Evolutionary conservation across 352 stramenopile species (phyloP), one percentile per base, ranked within the genome.

Genomic region (Phytophthora cactorum): DNA sequence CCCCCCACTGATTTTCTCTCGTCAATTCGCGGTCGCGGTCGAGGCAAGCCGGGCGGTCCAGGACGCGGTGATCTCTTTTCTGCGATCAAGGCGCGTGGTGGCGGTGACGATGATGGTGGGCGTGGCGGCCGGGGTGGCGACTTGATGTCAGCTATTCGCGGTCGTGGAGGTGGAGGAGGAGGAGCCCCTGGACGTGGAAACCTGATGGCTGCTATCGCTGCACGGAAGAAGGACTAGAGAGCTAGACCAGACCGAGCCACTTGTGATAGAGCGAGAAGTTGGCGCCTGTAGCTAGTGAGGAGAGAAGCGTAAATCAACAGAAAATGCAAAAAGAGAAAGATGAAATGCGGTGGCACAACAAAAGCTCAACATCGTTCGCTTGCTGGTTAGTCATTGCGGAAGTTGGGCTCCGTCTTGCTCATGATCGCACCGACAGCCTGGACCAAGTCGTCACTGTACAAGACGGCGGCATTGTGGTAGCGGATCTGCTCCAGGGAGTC

Each of bases 401-500:
- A 93, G 28, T 57, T 84, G 5, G 84, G 74, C 59, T 75, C 78
- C 17, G 77, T 70, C 74, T 92, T 91, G 70, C 63, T 86, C 84
- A 92, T 86, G 56, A 89, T 55, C 1, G 82, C 82, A 52, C 70
- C 61, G n/a, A 96, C 90, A 29, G 90, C 89, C 63, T 85, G 71
- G 15, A 79, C 74, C 46, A 97, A 71, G 66, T 97, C 91, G 39
- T 95, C 85, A 39, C 88, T 96, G 72, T 95, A 86, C 14, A 97
- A 75, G 49, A 93, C 75, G 1, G 90, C 84, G 4, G 88, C 84
- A 56, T 97, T 96, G 72, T 93, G 90, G 66, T 93, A 90, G 32
- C 85, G 81, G 28, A 97, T 66, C 68, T 97, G 89, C 61, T 84
- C 41, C 14, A 97, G 77, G 34, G 87, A 73, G 53, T 97, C 87